phyloP scores from a whole-genome alignment of 805 yeast genomes.

The Candida nonsorbophila region DNA sequence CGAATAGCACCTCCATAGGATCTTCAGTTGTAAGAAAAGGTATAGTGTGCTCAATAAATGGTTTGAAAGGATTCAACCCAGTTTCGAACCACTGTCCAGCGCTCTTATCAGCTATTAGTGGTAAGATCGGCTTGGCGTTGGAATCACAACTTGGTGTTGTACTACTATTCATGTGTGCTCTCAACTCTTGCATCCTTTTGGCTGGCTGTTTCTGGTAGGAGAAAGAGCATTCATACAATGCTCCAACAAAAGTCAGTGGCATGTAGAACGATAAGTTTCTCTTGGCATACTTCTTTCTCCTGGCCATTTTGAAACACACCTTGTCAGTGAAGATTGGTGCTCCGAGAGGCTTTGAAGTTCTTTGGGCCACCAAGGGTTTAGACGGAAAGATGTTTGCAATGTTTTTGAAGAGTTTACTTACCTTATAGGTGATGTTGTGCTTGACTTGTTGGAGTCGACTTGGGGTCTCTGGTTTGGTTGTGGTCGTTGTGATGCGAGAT shows the following conservation, averaged over 20 bases:
- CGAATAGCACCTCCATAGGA: conserved; percentile 28
- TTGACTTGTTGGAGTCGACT: no score
- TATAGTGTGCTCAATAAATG: conserved; percentile 37
- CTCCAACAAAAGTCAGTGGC: conserved; percentile 63
- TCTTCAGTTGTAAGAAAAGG: conserved; percentile 57
- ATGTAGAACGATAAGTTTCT: conserved; percentile 42
- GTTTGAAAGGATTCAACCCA: conserved; percentile 12
- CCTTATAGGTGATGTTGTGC: no score
- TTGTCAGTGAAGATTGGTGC: no score
- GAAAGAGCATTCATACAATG: conserved; percentile 45
- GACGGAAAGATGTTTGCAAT: no score
- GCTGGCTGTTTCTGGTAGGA: no score
- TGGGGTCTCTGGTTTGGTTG: no score
- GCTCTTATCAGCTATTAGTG: conserved; percentile 55
- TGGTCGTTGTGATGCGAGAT: no score
- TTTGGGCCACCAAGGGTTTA: no score
- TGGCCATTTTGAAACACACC: conserved; percentile 51
- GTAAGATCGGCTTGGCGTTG: conserved; percentile 43
- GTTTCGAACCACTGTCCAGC: conserved; percentile 41
- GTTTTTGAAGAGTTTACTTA: no score
- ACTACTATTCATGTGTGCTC: conserved; percentile 9
- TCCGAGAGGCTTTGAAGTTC: no score
- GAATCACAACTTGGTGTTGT: conserved; percentile 25
- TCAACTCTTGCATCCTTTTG: no score
- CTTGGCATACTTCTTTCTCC: conserved; percentile 49